Evolutionary conservation across 345 rosid species (phyloP).

Genomic region (Eucalyptus sideroxylon): DNA sequence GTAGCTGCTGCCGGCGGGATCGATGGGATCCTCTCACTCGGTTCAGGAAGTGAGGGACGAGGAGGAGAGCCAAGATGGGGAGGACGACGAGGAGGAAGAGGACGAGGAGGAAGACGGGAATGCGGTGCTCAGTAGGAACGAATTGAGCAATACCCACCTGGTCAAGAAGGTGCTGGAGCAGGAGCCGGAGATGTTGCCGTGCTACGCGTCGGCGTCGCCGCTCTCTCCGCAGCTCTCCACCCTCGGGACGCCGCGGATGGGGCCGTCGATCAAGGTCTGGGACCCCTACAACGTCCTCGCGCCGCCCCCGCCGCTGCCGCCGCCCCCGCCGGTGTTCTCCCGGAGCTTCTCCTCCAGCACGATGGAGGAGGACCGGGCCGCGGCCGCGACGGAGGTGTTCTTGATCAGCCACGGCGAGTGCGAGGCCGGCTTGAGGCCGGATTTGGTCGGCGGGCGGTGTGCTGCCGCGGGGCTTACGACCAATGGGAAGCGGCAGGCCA

Average conservation of each 20-base stretch:
- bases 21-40: conserved; percentile 73
- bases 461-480: conserved; percentile 49
- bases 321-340: conserved; percentile 34
- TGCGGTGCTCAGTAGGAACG: not conserved
- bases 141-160: conserved; percentile 18
- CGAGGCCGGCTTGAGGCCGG: conserved; percentile 59
- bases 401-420: conserved; percentile 77
- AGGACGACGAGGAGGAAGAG: conserved; percentile 28
- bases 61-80: conserved; percentile 29
- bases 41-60: conserved; percentile 10
- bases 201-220: conserved; percentile 87
- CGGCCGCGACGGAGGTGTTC: conserved; percentile 43
- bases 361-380: conserved; percentile 21
- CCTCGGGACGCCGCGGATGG: conserved; percentile 80
- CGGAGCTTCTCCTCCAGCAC: conserved; percentile 14
- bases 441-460: conserved; percentile 79
- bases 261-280: conserved; percentile 91
- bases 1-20: not conserved
- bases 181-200: conserved; percentile 88
- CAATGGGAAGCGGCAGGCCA: conserved; percentile 81
- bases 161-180: conserved; percentile 83
- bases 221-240: conserved; percentile 86
- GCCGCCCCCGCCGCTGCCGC: conserved; percentile 54
- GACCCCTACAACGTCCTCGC: conserved; percentile 91
- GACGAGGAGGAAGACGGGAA: conserved; percentile 20